Evolutionary conservation across 1,284 basidiomycete genomes (phyloP).

Genomic region (Boletellus deceptivus): DNA sequence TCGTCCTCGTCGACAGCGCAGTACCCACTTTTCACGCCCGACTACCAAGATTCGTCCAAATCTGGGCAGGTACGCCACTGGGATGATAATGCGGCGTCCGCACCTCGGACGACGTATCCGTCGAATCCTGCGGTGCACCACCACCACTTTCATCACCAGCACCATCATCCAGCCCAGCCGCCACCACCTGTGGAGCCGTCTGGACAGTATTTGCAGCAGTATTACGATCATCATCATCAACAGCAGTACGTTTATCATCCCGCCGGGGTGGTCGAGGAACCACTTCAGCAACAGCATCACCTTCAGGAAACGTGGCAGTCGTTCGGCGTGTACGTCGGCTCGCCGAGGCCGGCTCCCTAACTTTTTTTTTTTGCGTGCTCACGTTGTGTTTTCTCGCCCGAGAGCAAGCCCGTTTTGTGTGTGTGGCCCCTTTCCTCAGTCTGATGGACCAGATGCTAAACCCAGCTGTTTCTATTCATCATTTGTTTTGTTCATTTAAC

Average conservation of each 20-base stretch:
- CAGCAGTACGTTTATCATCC: no score
- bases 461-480: no score
- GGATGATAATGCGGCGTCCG: slow-evolving; percentile 3
- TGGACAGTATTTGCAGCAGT: slow-evolving; percentile 2
- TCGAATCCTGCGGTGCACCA: no score
- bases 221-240: background rate
- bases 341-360: slow-evolving; percentile 16
- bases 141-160: no score
- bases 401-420: no score
- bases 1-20: background rate
- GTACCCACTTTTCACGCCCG: slow-evolving; percentile 2
- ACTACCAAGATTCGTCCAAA: slow-evolving; percentile 7
- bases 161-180: background rate
- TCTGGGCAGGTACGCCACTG: slow-evolving; percentile 10
- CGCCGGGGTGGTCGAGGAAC: slow-evolving; percentile 1
- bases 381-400: background rate
- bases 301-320: slow-evolving; percentile 60
- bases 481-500: no score
- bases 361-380: background rate
- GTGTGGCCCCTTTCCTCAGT: no score
- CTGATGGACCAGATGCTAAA: no score
- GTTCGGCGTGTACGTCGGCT: slow-evolving; percentile 51
- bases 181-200: no score
- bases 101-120: no score
- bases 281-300: slow-evolving; percentile 29